Base-by-base conservation (phyloP, 106 monocot genomes). In the Dioscorea zingiberensis region DNA sequence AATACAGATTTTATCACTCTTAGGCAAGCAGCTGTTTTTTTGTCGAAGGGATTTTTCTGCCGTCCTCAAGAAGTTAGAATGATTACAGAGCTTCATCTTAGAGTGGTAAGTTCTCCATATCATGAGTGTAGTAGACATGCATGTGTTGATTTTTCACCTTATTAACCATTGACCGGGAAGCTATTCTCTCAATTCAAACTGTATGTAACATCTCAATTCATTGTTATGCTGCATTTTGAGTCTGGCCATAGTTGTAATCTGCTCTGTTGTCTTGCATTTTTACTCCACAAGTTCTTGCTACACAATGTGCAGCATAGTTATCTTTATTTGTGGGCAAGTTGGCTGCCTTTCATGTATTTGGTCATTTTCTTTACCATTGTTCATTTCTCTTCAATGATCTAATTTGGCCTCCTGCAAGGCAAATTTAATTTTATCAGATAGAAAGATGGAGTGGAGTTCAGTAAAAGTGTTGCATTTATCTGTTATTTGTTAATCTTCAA, bases 11-110 rank as follows among this genome's bases (percentile, higher is more conserved):
- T 84, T 76, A 62, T 81, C 48, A 82, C 88, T 66, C 86, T 92
- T 8, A 86, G 86, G 63, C 86, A 98, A 70, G 92, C 89, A 62
- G 53, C 71, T 71, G 61, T 80, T 68, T 80, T 92, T 67, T 62
- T 98, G 63, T 80, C 82, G 32, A 98, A 93, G 66, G 92, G 92
- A 60, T 98, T 89, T 66, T 84, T 93, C 59, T 98, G 97, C 64
- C 88, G 76, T 71, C 85, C 92, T 14, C 86, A 86, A 49, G 92
- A 98, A 70, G 60, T 98, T 74, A 82, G 76, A 26, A 82, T 80
- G 75, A 84, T 98, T 47, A 49, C 66, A 28, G 97, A 98, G 25
- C 83, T 86, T 68, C 88, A 98, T 72, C 79, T 98, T 58, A 85
- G 77, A 89, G 88, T 92, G 92, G 97, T 92, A 66, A 62, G 82